Conservation (phyloP, 495 filamentous ascomycete genomes). For the Penicillium cinerascens region DNA sequence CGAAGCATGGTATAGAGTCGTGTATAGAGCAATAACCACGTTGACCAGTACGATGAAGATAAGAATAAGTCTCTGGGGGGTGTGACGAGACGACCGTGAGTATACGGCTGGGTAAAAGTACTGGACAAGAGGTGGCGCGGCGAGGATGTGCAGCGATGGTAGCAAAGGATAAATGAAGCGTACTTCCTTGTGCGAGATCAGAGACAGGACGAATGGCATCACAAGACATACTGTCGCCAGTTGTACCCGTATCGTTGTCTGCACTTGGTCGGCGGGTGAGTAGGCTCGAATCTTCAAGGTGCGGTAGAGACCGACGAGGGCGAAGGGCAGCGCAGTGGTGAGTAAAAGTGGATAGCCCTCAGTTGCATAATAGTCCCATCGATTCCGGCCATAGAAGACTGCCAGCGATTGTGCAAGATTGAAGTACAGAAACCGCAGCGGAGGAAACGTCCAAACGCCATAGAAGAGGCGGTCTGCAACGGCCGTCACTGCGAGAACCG, state of each 20-base stretch:
- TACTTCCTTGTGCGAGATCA: conserved; percentile 94
- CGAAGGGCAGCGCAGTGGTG: conserved; percentile 77
- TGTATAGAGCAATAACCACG: conserved; percentile 68
- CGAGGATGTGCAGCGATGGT: conserved; percentile 77
- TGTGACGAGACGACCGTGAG: conserved; percentile 23
- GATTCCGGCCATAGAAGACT: conserved; percentile 88
- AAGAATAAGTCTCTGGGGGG: conserved; percentile 53
- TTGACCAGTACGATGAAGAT: conserved; percentile 61
- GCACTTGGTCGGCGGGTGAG: conserved; percentile 22
- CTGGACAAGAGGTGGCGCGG: conserved; percentile 59
- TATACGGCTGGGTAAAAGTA: conserved; percentile 57
- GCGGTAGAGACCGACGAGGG: conserved; percentile 60
- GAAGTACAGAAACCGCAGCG: conserved; percentile 84
- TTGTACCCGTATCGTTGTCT: conserved; percentile 46
- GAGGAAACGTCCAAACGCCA: conserved; percentile 83
- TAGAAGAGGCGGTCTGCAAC: conserved; percentile 81
- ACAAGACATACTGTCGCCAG: conserved; percentile 58
- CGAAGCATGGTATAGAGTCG: conserved; percentile 71
- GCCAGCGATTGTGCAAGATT: conserved; percentile 85
- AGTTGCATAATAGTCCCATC: conserved; percentile 87
- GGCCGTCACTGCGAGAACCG: conserved; percentile 58
- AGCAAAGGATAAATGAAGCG: conserved; percentile 95
- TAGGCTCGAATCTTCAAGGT: conserved; percentile 34
- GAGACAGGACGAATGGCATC: conserved; percentile 62
- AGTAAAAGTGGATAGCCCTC: conserved; percentile 87